Conservation (phyloP, 306 rosid species). For the Fragaria vesca region DNA sequence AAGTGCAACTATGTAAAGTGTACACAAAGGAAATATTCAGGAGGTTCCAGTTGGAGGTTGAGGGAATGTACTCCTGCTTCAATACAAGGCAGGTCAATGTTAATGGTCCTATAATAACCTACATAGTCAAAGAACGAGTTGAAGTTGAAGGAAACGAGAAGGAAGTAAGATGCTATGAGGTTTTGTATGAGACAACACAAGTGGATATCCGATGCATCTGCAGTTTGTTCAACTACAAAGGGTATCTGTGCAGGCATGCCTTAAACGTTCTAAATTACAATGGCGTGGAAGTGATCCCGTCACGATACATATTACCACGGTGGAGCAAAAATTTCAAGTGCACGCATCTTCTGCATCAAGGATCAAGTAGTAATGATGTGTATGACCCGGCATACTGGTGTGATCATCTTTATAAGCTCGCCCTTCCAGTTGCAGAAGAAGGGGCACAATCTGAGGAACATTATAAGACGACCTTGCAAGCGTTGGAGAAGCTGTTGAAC, state of each 20-base stretch:
- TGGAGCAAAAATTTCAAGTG: constrained; percentile 67
- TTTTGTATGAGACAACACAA: constrained; percentile 56
- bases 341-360: constrained; percentile 34
- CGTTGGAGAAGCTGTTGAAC: constrained; percentile 52
- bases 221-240: constrained; percentile 78
- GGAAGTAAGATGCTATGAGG: constrained; percentile 56
- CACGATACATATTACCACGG: constrained; percentile 60
- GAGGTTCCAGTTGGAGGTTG: constrained; percentile 67
- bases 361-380: constrained; percentile 25
- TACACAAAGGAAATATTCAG: constrained; percentile 58
- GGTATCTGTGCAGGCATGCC: constrained; percentile 76
- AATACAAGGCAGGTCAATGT: constrained; percentile 63
- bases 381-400: constrained; percentile 32
- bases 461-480: constrained; percentile 58
- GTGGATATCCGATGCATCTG: constrained; percentile 72
- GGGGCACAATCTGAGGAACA: constrained; percentile 66
- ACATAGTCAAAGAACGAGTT: constrained; percentile 69
- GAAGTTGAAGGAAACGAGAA: constrained; percentile 50
- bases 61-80: constrained; percentile 74
- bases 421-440: constrained; percentile 63
- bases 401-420: constrained; percentile 46
- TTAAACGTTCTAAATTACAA: constrained; percentile 66
- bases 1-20: constrained; percentile 57
- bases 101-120: constrained; percentile 61
- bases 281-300: constrained; percentile 68